These are phyloP conservation scores for Bertia moriformis DNA, from an alignment of 2,329 filamentous ascomycete species.

Conservation along the genomic window DNA sequence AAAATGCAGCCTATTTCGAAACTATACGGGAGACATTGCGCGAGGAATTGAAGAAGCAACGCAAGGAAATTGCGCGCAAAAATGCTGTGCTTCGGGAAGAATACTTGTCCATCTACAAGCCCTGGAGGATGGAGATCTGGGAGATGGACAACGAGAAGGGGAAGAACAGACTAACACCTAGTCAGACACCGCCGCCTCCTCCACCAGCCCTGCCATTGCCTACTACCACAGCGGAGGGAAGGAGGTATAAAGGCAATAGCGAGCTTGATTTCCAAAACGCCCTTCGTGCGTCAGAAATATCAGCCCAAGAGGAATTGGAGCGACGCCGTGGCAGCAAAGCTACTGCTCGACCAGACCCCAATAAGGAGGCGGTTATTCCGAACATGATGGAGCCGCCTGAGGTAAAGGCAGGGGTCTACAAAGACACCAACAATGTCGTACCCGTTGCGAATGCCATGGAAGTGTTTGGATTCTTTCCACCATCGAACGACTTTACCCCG, in stretches of 20 bases:
- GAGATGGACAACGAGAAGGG: constrained; percentile 23
- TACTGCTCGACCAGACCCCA: constrained; percentile 24
- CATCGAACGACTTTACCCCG: constrained; percentile 27
- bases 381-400: constrained; percentile 26
- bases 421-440: constrained; percentile 27
- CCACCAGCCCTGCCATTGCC: constrained; percentile 5
- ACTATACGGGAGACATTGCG: constrained; percentile 20
- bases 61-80: constrained; percentile 19
- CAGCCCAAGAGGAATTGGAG: constrained; percentile 27
- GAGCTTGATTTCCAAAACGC: constrained; percentile 31
- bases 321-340: constrained; percentile 23
- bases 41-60: constrained; percentile 18
- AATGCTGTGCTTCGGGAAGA: constrained; percentile 21
- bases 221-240: constrained; percentile 7
- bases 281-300: constrained; percentile 27
- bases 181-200: background rate
- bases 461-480: constrained; percentile 26
- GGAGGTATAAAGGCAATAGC: constrained; percentile 28
- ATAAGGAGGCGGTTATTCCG: constrained; percentile 27
- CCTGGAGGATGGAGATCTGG: constrained; percentile 24
- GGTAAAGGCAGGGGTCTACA: constrained; percentile 20
- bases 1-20: constrained; percentile 20
- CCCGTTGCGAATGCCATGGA: constrained; percentile 19
- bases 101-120: constrained; percentile 23
- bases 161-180: constrained; percentile 9